Evolutionary conservation across 1,139 yeast species (phyloP).

Genomic region (Taphrina flavorubra): DNA sequence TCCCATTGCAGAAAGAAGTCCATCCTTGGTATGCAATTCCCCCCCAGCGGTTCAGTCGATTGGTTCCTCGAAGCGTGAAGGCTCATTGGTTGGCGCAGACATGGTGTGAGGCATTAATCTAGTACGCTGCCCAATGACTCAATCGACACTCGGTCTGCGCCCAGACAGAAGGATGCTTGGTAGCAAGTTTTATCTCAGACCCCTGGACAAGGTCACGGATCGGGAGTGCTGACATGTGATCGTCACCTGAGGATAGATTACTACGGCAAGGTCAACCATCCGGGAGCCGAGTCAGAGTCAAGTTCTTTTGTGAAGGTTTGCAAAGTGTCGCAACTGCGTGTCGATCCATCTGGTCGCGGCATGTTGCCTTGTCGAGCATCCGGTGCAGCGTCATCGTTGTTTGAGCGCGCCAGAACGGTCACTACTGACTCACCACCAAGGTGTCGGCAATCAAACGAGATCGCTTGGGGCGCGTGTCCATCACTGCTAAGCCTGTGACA

Average conservation of each 20-base stretch:
- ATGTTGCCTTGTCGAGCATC: no score
- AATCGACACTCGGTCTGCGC: no score
- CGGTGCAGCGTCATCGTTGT: no score
- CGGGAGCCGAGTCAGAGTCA: neutral
- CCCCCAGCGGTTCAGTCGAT: neutral
- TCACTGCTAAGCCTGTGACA: no score
- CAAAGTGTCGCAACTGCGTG: neutral
- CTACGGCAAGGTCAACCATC: neutral
- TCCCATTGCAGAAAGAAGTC: neutral
- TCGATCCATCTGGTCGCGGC: neutral
- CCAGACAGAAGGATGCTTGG: no score
- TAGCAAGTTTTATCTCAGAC: no score
- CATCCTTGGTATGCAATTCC: slow-evolving; percentile 5
- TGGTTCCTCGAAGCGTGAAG: neutral
- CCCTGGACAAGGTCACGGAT: neutral
- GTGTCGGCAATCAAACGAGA: no score
- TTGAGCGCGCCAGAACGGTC: no score
- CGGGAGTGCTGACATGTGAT: neutral
- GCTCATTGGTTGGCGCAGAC: neutral
- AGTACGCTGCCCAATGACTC: neutral
- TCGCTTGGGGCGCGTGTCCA: no score
- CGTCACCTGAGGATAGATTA: neutral
- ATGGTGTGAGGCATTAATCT: slow-evolving; percentile 8
- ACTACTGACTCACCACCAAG: no score
- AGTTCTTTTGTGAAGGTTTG: neutral